Evolutionary conservation across 371 early-diverging fungal genomes (phyloP).

Genomic region (Mucor saturninus): DNA sequence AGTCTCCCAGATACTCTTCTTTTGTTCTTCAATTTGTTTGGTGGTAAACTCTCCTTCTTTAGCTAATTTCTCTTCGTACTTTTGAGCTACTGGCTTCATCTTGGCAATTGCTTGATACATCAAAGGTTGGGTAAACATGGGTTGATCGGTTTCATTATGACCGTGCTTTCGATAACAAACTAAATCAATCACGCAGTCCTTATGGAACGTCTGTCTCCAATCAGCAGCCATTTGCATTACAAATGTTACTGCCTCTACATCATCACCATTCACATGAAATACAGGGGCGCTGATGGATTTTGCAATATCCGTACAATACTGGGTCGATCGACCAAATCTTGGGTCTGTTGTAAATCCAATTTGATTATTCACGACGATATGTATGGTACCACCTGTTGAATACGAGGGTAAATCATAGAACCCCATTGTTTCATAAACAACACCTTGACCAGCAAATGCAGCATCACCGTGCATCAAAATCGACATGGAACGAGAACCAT

Average conservation of each 20-base stretch:
- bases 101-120: slow-evolving; percentile 93
- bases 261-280: slow-evolving; percentile 97
- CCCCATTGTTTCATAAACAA: slow-evolving; percentile 96
- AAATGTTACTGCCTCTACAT: slow-evolving; percentile 94
- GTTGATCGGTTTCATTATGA: slow-evolving; percentile 98
- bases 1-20: slow-evolving; percentile 87
- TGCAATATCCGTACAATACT: slow-evolving; percentile 97
- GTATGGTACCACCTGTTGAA: slow-evolving; percentile 95
- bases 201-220: slow-evolving; percentile 94
- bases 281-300: slow-evolving; percentile 96
- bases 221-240: slow-evolving; percentile 93
- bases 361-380: slow-evolving; percentile 98
- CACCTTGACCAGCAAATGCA: slow-evolving; percentile 96
- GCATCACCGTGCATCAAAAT: slow-evolving; percentile 98
- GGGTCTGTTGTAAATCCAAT: slow-evolving; percentile 99
- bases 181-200: slow-evolving; percentile 94
- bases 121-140: slow-evolving; percentile 96
- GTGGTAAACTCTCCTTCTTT: slow-evolving; percentile 84
- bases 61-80: slow-evolving; percentile 82
- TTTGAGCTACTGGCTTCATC: slow-evolving; percentile 81
- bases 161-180: slow-evolving; percentile 97
- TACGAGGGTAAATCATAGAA: slow-evolving; percentile 93
- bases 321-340: slow-evolving; percentile 92
- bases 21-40: slow-evolving; percentile 82
- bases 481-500: slow-evolving; percentile 83